Base-by-base conservation (phyloP, 805 yeast genomes). In the Tetrapisispora namnaoensis region DNA sequence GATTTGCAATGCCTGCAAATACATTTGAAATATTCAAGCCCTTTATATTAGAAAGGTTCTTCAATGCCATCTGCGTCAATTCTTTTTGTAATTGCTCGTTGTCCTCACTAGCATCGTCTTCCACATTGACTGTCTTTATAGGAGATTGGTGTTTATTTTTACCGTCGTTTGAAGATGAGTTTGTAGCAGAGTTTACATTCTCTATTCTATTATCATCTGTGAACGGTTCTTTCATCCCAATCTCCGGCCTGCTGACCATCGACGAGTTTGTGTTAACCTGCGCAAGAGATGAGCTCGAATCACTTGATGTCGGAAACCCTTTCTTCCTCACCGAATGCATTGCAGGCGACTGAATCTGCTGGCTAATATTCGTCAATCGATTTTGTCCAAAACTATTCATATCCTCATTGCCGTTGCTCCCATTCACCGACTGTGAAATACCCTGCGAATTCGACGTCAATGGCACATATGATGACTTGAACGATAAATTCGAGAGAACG, bases 401-500 rank as follows among this genome's bases (percentile, higher is more conserved):
- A 51, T 48, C 36, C 50, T 51, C 24, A 83, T 81, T 52, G 83
- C 76, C 49, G 78, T 82, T 54, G 81, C 10, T 32, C 1, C 17
- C 24, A 24, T 40, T 30, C 6, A 27, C 5, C 9, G 35, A 40
- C 17, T 40, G 43, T 11, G 43, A 24, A 5, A 34, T 16, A 16
- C 43, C 43, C 22, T 13, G 36, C 18, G 30, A 18, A 13, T 22
- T 45, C 34, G 34, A 6, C 34, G 22, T 17, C 34, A 16, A 17
- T 22, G n/a, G 32, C 10, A 18, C 35, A 10, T 62, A 75, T 48
- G 83, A 78, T 69, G 86, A 86, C 71, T 58, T 67, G 71, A 61
- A 78, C 71, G 67, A 89, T 74, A 75, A 86, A 78, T 69, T 88
- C 17, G 73, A 69, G 37, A 71, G 55, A 10, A 70, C 73, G 37